phyloP scores from a whole-genome alignment of 345 rosid species.

The Boechera divaricarpa region DNA sequence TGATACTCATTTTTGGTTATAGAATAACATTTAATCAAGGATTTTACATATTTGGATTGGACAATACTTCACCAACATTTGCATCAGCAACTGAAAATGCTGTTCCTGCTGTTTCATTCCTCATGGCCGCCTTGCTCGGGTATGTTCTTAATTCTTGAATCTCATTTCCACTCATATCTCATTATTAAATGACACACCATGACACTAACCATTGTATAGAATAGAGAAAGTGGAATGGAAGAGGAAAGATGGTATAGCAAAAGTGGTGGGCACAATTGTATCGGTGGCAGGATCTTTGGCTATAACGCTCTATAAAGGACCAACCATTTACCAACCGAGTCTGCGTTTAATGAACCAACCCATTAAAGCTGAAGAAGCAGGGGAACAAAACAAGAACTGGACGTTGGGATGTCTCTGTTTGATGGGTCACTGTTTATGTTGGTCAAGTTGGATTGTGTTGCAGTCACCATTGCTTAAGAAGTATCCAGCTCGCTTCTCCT shows the following conservation, averaged over 20 bases:
- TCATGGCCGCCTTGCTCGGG: conserved; percentile 68
- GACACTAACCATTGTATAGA: conserved; percentile 39
- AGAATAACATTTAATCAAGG: conserved; percentile 68
- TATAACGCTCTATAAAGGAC: conserved; percentile 71
- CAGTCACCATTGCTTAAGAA: conserved; percentile 75
- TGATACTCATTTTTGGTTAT: no score
- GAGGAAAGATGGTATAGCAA: conserved; percentile 64
- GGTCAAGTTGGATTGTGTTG: conserved; percentile 91
- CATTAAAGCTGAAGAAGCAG: conserved; percentile 31
- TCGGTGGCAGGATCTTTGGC: conserved; percentile 65
- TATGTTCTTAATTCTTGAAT: conserved; percentile 30
- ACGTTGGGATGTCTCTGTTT: conserved; percentile 71
- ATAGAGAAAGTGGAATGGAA: conserved; percentile 60
- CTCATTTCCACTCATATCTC: conserved; percentile 3
- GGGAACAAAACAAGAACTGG: conserved; percentile 58
- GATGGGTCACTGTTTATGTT: conserved; percentile 79
- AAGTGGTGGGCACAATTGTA: conserved; percentile 62
- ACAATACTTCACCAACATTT: conserved; percentile 69
- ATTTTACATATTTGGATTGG: conserved; percentile 68
- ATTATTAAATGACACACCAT: background rate
- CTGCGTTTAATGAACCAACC: conserved; percentile 5
- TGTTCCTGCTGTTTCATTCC: conserved; percentile 71
- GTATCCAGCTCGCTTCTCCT: conserved; percentile 82
- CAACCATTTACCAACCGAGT: conserved; percentile 54
- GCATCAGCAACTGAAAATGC: conserved; percentile 75